Evolutionary conservation across 2,329 filamentous ascomycete genomes (phyloP).

Genomic region (Nigrospora oryzae): DNA sequence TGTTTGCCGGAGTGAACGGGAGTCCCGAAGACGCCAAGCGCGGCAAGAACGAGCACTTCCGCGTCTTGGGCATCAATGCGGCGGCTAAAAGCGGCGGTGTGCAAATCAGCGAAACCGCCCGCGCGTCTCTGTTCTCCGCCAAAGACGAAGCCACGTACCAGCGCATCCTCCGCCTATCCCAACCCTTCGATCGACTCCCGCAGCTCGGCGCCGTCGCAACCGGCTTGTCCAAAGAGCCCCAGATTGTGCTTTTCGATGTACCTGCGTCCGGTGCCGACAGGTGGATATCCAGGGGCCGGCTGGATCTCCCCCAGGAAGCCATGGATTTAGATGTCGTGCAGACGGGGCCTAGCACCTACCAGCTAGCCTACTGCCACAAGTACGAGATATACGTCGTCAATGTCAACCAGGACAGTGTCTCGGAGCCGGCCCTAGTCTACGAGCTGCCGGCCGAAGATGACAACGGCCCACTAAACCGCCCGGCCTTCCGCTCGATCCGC

Average conservation of each 20-base stretch:
- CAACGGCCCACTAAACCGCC: constrained; percentile 25
- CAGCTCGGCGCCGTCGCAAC: constrained; percentile 73
- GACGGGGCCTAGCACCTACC: constrained; percentile 52
- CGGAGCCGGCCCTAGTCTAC: constrained; percentile 45
- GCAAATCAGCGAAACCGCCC: constrained; percentile 39
- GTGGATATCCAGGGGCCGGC: constrained; percentile 36
- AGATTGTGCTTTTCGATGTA: constrained; percentile 74
- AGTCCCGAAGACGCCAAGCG: constrained; percentile 61
- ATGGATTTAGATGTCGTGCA: constrained; percentile 65
- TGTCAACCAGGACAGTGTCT: constrained; percentile 29
- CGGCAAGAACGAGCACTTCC: constrained; percentile 77
- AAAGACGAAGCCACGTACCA: constrained; percentile 49
- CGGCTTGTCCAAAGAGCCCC: constrained; percentile 64
- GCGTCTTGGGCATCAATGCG: constrained; percentile 57
- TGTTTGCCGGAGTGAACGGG: constrained; percentile 79
- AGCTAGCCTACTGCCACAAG: constrained; percentile 72
- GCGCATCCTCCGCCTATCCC: constrained; percentile 46
- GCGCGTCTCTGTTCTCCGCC: constrained; percentile 43
- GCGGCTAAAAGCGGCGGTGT: constrained; percentile 15
- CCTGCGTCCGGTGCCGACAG: constrained; percentile 43
- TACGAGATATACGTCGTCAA: constrained; percentile 63
- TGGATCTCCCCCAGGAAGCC: constrained; percentile 48
- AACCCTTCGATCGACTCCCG: constrained; percentile 39
- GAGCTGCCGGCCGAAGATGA: constrained; percentile 41
- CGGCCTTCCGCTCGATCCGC: constrained; percentile 49